Evolutionary conservation across 2,329 filamentous ascomycete species (phyloP), one percentile per base, ranked within the genome.

Genomic region (Fusarium haematococcum): DNA sequence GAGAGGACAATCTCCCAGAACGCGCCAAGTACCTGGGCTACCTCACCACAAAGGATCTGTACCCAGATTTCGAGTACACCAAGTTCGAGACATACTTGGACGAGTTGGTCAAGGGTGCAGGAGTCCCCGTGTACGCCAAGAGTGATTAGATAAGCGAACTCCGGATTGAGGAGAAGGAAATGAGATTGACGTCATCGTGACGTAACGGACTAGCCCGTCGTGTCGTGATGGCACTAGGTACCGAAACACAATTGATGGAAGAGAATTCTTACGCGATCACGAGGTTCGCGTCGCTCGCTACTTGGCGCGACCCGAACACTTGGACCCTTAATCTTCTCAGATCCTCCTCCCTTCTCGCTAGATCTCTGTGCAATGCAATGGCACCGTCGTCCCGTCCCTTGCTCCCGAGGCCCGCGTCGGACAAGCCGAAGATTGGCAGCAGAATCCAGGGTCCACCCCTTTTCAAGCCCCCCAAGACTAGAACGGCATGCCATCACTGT

Each of bases 1-100:
- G 72, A 13, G 65, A 69, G 18, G 72, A 75, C 14, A 75, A 75
- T 10, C 48, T 74, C 11, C 72, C 72, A 2, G 72, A 73, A 30
- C 25, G 23, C 2, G 72, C 72, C 16, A 56, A 65, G 18, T 70
- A 70, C 13, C 27, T 75, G 6, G 72, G 72, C 5, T 75, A 75
- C 25, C 65, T 75, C 41, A 58, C 23, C 25, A 33, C 37, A 16
- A 72, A 73, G 65, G 72, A 75, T 11, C 65, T 75, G 13, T 75
- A 75, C 7, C 72, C 72, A 7, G 72, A 75, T 5, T 61, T 74
- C 50, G 63, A 69, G 30, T 50, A 48, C 6, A 58, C 23, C 7
- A 66, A 64, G 37, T 75, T 63, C 11, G 68, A 75, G 37, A 65
- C 71, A n/a, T 74, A 65, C 20, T 63, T 74, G 30, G 25, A 69